These are phyloP conservation scores for Liquidambar formosana DNA, from an alignment of 164 flowering plant genomes.

Conservation along the genomic window DNA sequence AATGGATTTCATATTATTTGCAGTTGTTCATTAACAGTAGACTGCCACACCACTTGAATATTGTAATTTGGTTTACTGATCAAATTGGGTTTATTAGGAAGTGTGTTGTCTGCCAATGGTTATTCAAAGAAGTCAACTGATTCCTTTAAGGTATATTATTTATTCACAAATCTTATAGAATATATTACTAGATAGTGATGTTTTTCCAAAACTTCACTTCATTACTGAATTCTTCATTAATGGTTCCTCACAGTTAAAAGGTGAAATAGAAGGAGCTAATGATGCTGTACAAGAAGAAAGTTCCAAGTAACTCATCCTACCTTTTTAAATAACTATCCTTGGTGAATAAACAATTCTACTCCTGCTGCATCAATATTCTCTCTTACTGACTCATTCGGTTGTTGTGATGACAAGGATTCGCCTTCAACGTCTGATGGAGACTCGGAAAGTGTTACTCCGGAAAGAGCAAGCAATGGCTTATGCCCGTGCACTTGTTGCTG, in stretches of 20 bases:
- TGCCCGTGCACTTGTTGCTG: slow-evolving; percentile 63
- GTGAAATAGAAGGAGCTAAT: slow-evolving; percentile 22
- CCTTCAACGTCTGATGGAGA: slow-evolving; percentile 54
- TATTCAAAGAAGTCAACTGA: slow-evolving; percentile 28
- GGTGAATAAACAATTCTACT: background rate
- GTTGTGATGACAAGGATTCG: slow-evolving; percentile 42
- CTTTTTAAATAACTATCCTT: background rate
- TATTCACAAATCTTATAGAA: background rate
- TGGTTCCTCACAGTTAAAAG: slow-evolving; percentile 24
- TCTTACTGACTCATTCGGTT: slow-evolving; percentile 3
- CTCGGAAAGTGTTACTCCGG: slow-evolving; percentile 54
- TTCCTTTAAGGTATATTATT: slow-evolving; percentile 28
- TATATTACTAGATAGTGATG: background rate
- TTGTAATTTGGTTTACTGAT: background rate
- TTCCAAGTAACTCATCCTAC: slow-evolving; percentile 43
- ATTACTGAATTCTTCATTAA: slow-evolving; percentile 1
- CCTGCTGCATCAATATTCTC: background rate
- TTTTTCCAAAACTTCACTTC: background rate
- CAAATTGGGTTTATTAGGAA: slow-evolving; percentile 21
- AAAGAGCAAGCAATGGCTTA: slow-evolving; percentile 75
- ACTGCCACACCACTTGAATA: background rate
- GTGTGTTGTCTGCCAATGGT: slow-evolving; percentile 16
- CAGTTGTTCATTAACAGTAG: background rate
- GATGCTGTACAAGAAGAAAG: slow-evolving; percentile 44
- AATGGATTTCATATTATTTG: too few relatives aligned